Evolutionary conservation across 2,329 filamentous ascomycete genomes (phyloP).

Genomic region (Fusarium temperatum): DNA sequence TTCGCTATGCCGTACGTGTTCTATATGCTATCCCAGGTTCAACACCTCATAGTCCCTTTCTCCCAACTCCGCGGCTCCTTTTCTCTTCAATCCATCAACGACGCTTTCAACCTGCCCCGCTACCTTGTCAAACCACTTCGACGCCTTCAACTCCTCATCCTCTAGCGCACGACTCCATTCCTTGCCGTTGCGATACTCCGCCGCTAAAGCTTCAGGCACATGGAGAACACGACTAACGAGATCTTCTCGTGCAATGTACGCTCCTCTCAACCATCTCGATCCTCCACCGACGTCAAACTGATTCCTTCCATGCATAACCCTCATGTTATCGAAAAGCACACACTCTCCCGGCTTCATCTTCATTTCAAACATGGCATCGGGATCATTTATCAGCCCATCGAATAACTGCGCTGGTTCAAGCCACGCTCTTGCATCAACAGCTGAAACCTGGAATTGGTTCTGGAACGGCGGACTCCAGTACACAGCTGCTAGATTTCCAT

Average conservation of each 20-base stretch:
- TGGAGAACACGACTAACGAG: constrained; percentile 51
- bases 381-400: constrained; percentile 64
- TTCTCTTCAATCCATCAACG: constrained; percentile 22
- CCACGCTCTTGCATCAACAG: constrained; percentile 50
- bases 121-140: constrained; percentile 42
- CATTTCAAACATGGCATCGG: constrained; percentile 71
- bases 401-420: constrained; percentile 64
- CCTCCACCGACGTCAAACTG: constrained; percentile 75
- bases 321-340: constrained; percentile 89
- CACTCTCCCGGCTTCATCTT: constrained; percentile 84
- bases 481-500: constrained; percentile 42
- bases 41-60: constrained; percentile 26
- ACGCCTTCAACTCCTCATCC: constrained; percentile 36
- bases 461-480: constrained; percentile 86
- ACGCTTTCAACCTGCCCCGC: constrained; percentile 15
- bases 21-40: constrained; percentile 8
- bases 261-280: constrained; percentile 83
- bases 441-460: constrained; percentile 53
- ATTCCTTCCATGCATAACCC: constrained; percentile 83
- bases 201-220: constrained; percentile 42
- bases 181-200: constrained; percentile 34
- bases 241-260: constrained; percentile 74
- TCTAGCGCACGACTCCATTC: constrained; percentile 42
- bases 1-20: constrained; percentile 17
- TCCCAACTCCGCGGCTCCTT: constrained; percentile 33